Base-by-base conservation (phyloP, 192 early-diverging fungal genomes). In the Paraglomus occultum region DNA sequence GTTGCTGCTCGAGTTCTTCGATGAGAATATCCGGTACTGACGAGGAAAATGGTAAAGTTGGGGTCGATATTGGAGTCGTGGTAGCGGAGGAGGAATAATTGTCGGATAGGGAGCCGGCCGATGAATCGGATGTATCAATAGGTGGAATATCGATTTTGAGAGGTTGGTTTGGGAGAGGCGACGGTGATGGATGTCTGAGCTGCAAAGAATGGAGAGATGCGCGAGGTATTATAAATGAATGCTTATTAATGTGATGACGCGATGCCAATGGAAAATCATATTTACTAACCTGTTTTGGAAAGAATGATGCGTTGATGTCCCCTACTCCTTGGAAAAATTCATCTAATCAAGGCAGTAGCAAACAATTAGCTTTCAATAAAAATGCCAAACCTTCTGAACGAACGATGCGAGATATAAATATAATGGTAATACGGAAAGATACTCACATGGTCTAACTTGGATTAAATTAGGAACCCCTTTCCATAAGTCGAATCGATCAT, bases 401-500 rank as follows among this genome's bases (percentile, higher is more conserved):
- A 38, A 2, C 8, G 17, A 10, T 31, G 15, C 18, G 11, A 38
- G 11, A 47, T 15, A 47, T 15, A 17, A 11, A 14, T 38, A 20
- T 31, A 31, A 3, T 31, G 31, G 31, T 31, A 3, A 31, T 31
- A 31, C 3, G 31, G 31, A 3, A 31, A 31, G 3, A 3, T 5
- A 76, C 83, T 80, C 83, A 94, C 92, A 99, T 44, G 94, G 94
- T 47, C 87, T 80, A 20, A 98, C 91, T 55, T 89, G 85, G 51
- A 97, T 88, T 23, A 99, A 70, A 78, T 97, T 95, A 6, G 89
- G 91, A 1, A 95, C 90, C 85, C 88, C 93, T 31, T 80, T 73
- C 97, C 97, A 99, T 4, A 99, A 92, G 75, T 99, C 96, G 0
- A 88, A 89, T 20, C 96, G 86, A 79, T 99, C 97, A 74, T 99